A percentile compares a stretch with the other conserved stretches of the same genome.
phyloP scores from a whole-genome alignment of 495 filamentous ascomycete genomes.

The Aspergillus incahuasiensis region DNA sequence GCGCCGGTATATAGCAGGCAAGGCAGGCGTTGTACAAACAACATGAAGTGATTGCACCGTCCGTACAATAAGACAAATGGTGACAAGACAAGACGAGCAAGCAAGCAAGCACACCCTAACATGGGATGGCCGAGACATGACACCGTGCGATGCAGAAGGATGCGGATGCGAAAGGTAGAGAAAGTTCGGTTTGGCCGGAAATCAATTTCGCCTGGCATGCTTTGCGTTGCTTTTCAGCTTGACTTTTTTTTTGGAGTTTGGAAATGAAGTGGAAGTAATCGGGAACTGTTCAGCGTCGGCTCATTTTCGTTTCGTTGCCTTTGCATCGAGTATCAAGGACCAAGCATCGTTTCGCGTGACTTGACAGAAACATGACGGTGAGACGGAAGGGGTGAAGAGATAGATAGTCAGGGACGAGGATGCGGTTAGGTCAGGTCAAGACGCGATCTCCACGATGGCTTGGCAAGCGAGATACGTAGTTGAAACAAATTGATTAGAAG shows the following conservation, averaged over 20 bases:
- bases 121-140: neutral
- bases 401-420: neutral
- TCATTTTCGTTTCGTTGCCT: neutral
- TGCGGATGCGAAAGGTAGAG: neutral
- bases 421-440: neutral
- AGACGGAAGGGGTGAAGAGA: neutral
- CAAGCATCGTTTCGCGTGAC: neutral
- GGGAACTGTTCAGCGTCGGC: neutral
- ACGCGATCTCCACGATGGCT: neutral
- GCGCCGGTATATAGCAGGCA: neutral
- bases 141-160: constrained; percentile 5
- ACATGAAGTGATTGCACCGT: no score
- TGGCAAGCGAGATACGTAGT: neutral
- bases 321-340: no score
- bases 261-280: neutral
- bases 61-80: neutral
- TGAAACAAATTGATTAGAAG: constrained; percentile 24
- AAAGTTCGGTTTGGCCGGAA: neutral
- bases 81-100: neutral
- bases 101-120: no score
- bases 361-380: neutral
- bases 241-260: neutral
- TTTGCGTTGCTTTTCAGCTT: neutral
- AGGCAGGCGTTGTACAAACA: neutral
- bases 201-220: neutral